Conservation (phyloP, 2,329 filamentous ascomycete genomes). For the Pseudogymnoascus sp. region DNA sequence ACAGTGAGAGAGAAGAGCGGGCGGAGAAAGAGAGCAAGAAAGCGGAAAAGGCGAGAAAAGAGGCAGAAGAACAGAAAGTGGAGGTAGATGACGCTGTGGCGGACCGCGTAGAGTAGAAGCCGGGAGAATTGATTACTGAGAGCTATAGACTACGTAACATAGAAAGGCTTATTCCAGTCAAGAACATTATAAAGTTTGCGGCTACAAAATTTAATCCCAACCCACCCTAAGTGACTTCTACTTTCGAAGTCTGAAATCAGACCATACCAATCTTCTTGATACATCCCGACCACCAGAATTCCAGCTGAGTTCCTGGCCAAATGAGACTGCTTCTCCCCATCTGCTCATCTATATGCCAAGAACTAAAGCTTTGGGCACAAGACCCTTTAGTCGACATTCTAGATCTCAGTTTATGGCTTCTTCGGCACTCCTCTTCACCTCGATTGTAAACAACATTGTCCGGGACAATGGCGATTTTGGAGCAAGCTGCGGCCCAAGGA, state of each 20-base stretch:
- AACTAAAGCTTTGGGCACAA: neutral
- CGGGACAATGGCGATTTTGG: neutral
- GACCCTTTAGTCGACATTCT: neutral
- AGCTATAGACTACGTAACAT: neutral
- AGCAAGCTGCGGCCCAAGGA: neutral
- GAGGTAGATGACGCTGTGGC: constrained; percentile 47
- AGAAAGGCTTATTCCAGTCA: neutral
- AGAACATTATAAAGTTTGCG: neutral
- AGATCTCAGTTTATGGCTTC: neutral
- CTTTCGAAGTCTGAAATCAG: neutral
- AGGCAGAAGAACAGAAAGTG: constrained; percentile 90
- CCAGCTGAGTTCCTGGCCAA: neutral
- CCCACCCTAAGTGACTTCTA: neutral
- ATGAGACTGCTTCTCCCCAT: neutral
- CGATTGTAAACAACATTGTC: neutral
- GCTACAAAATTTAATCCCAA: constrained; percentile 62
- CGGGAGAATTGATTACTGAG: neutral
- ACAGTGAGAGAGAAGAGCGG: constrained; percentile 48
- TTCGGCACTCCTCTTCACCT: neutral
- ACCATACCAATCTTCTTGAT: neutral
- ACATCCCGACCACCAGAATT: neutral
- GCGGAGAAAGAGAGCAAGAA: constrained; percentile 20
- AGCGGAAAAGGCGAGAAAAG: constrained; percentile 66
- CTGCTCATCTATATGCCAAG: neutral
- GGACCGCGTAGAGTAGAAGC: neutral